Base-by-base conservation (phyloP, 2,329 filamentous ascomycete species). In the Epichloe typhina region DNA sequence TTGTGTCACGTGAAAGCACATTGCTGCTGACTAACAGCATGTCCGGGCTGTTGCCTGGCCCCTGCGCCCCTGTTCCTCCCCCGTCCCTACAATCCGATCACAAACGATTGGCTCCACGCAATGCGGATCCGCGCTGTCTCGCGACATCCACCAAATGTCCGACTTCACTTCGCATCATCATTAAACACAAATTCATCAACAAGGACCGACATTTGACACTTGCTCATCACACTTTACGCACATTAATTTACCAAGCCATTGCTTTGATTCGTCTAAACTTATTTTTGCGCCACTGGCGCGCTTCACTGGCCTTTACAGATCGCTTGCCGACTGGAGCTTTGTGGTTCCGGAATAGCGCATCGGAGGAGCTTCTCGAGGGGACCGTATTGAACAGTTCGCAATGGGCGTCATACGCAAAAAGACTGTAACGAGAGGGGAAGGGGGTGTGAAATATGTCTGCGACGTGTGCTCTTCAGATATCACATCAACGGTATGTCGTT, bases 361-460 rank as follows among this genome's bases (percentile, higher is more conserved):
- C 21, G 26, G 13, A 39, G 26, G 3, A 49, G 46, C 31, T 19
- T 21, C 15, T n/a, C 4, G 33, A 21, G 46, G 19, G 4, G 12
- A 40, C 42, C 33, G 12, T 26, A 33, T 38, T 38, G 12, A 3
- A 41, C 19, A 1, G 3, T 21, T 13, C 19, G 7, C 43, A 17
- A 96, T 96, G 91, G 90, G 89, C 60, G 86, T 95, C 62, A 95
- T 96, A 66, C 86, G 90, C 65, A 96, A 96, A 76, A 96, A 96
- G 73, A 93, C 88, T 53, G 86, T 86, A 58, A 83, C 84, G 50
- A 78, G 87, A 63, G 88, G 85, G 48, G 88, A 96, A 65, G 89
- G 86, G 46, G 87, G 87, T 56, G 86, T 89, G 35, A 96, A 97
- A 66, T 98, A 95, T 67, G 88, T 97, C 57, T 98, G 93, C 73